Percentiles rank a stretch among this genome's conserved stretches.
These are phyloP conservation scores for Chaetomium fimeti DNA, from an alignment of 495 filamentous ascomycete species.

Conservation along the genomic window DNA sequence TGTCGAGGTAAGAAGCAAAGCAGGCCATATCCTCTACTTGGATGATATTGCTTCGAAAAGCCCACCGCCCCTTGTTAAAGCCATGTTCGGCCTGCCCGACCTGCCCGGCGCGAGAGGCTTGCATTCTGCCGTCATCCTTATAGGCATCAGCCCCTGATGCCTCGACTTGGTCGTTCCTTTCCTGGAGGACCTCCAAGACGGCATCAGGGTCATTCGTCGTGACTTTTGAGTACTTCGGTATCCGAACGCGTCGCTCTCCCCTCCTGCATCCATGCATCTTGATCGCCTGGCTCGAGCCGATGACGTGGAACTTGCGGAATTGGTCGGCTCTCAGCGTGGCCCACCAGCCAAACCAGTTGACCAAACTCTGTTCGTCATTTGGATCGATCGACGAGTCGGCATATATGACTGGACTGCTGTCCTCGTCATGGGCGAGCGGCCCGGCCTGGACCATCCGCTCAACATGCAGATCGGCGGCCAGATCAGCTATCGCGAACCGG, in stretches of 20 bases:
- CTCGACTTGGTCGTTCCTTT: conserved; percentile 12
- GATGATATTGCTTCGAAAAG: conserved; percentile 22
- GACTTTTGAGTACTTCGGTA: conserved; percentile 41
- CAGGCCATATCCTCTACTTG: not conserved
- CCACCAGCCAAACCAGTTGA: conserved; percentile 58
- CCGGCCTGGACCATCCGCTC: conserved; percentile 13
- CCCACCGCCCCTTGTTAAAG: not conserved
- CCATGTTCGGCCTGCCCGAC: not conserved
- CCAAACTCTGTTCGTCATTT: conserved; percentile 53
- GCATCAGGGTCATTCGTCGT: conserved; percentile 44
- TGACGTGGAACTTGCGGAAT: conserved; percentile 48
- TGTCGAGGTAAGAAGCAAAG: conserved; percentile 8
- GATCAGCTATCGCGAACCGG: conserved; percentile 29
- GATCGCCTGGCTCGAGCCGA: conserved; percentile 41
- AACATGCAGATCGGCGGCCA: conserved; percentile 32
- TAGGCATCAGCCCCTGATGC: not conserved
- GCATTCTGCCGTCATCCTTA: not conserved
- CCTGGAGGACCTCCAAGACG: conserved; percentile 30
- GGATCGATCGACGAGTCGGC: conserved; percentile 46
- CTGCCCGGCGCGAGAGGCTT: not conserved
- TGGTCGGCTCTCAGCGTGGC: conserved; percentile 45
- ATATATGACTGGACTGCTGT: conserved; percentile 44
- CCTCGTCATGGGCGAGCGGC: conserved; percentile 31
- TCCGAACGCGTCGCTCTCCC: conserved; percentile 37
- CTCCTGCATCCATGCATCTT: conserved; percentile 22